Evolutionary conservation across 1,284 basidiomycete species (phyloP).

Genomic region (Apiotrichum sp.): DNA sequence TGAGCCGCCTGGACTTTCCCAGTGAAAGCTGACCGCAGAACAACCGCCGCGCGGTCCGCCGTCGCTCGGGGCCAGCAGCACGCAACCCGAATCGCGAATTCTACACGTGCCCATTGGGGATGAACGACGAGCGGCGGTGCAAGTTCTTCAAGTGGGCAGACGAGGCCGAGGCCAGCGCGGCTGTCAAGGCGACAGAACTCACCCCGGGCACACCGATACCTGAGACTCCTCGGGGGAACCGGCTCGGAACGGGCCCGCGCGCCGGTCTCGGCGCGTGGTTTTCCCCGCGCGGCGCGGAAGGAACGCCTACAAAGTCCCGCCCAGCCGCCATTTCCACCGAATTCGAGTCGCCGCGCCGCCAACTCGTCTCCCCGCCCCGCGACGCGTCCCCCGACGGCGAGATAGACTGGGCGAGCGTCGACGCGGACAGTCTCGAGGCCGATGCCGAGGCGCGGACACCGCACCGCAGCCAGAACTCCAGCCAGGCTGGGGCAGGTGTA

Average conservation of each 20-base stretch:
- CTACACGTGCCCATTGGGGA: conserved; percentile 33
- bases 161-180: conserved; percentile 12
- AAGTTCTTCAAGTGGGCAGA: conserved; percentile 45
- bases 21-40: background rate
- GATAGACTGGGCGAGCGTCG: conserved; percentile 35
- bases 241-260: too few relatives aligned
- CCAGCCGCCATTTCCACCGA: too few relatives aligned
- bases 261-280: too few relatives aligned
- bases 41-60: background rate
- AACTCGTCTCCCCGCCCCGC: background rate
- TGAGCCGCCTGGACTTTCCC: too few relatives aligned
- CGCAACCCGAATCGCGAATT: conserved; percentile 40
- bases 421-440: conserved; percentile 31
- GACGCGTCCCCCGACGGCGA: background rate
- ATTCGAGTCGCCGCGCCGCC: too few relatives aligned
- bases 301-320: too few relatives aligned
- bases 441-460: conserved; percentile 18
- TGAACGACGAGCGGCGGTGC: conserved; percentile 32
- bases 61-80: conserved; percentile 23
- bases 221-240: too few relatives aligned
- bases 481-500: too few relatives aligned
- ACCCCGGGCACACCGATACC: background rate
- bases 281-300: too few relatives aligned
- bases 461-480: background rate
- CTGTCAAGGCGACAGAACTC: too few relatives aligned